Base-by-base conservation (phyloP, 2,329 filamentous ascomycete genomes). In the Ophiocordyceps camponoti-floridani region DNA sequence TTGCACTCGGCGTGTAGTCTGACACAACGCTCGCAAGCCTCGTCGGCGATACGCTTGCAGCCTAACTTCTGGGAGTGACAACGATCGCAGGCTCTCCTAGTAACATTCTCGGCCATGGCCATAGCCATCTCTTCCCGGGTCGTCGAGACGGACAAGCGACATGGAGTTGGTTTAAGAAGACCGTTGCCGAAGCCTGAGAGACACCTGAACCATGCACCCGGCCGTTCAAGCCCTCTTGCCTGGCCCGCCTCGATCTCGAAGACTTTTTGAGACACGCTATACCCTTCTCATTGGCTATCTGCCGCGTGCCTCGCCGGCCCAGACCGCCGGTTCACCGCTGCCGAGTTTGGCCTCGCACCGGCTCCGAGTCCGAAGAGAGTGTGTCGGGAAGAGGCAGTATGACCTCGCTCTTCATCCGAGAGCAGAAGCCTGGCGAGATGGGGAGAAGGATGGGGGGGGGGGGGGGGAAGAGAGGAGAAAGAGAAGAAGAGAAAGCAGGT, bases 51-150 rank as follows among this genome's bases (percentile, higher is more conserved):
- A 43, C 66, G 60, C 51, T 64, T 68, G 55, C 65, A 69, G 49
- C 61, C 64, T 47, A 69, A 57, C 52, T 69, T 69, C 51, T 68
- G 65, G 16, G 53, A 53, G 50, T 69, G 66, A 50, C 66, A 69
- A 48, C 64, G 62, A 52, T 69, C 65, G 54, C 66, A 69, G 46
- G 66, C 66, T 46, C 63, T 66, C 46, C 66, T 62, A 48, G 59
- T 62, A 47, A 58, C 52, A 44, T 53, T 56, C 47, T 64, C 62
- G 50, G 58, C 51, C 62, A 64, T 64, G 52, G 50, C 56, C 51
- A 54, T 50, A 46, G 51, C 56, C 56, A 47, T 53, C 38, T 47
- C 46, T 50, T 52, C 53, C 45, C 48, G 41, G 47, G 47, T 48
- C 45, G 44, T 40, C 43, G 44, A 44, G 49, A 41, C 46, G 46